These are phyloP conservation scores for Agaricus bisporus DNA, from an alignment of 768 basidiomycete genomes.

Conservation along the genomic window DNA sequence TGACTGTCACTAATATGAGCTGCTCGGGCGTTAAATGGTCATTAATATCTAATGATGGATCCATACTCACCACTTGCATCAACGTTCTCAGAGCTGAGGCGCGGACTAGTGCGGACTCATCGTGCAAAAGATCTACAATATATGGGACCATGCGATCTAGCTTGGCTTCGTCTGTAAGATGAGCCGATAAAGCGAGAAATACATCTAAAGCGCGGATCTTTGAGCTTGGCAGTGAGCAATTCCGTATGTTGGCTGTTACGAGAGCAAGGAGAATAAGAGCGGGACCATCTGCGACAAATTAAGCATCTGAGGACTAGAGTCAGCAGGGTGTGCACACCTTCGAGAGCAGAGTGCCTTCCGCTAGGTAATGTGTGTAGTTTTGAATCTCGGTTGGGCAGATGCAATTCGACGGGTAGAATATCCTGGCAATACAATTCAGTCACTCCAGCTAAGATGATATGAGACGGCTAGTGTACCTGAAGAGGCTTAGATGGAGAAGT, in stretches of 20 bases:
- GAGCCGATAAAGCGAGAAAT: conserved; percentile 72
- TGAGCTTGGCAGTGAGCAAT: conserved; percentile 79
- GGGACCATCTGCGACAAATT: conserved; percentile 65
- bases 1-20: conserved; percentile 60
- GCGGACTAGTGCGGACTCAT: conserved; percentile 82
- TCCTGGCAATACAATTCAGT: conserved; percentile 37
- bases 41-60: neutral
- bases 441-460: neutral
- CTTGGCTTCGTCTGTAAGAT: conserved; percentile 92
- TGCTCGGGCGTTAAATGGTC: conserved; percentile 8
- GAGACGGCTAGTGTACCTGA: conserved; percentile 37
- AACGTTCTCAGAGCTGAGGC: conserved; percentile 70
- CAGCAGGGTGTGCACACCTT: conserved; percentile 38
- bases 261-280: conserved; percentile 85
- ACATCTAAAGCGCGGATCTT: conserved; percentile 83
- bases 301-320: neutral
- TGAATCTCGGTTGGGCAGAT: conserved; percentile 68
- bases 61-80: conserved; percentile 66
- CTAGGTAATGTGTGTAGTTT: conserved; percentile 42
- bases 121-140: conserved; percentile 80
- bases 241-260: conserved; percentile 84
- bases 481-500: conserved; percentile 42
- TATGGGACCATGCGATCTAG: conserved; percentile 92
- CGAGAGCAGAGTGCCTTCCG: conserved; percentile 44
- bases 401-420: conserved; percentile 69